Conservation (phyloP, 805 yeast species). For the Saccharomyces cerevisiae region DNA sequence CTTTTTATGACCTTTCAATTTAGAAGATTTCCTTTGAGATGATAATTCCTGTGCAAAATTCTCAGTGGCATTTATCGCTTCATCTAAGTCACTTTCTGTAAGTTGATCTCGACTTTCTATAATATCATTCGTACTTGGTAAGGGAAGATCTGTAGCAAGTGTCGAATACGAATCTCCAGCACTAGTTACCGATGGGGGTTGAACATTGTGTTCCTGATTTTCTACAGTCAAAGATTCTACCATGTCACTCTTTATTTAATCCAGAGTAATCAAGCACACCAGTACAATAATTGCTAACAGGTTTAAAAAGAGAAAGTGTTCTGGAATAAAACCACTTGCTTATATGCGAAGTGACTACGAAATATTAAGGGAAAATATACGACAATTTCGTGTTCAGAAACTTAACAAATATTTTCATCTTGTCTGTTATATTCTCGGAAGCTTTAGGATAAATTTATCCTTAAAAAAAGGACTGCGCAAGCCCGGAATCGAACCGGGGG, state of each 20-base stretch:
- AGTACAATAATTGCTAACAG: not conserved
- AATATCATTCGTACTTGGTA: not conserved
- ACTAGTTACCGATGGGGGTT: not conserved
- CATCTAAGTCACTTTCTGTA: slow-evolving; percentile 21
- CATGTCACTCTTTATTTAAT: not conserved
- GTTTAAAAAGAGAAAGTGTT: not conserved
- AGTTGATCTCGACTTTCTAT: not conserved
- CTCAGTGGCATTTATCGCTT: slow-evolving; percentile 16
- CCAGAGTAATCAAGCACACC: not conserved
- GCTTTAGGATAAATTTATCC: not conserved
- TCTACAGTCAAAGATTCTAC: not conserved
- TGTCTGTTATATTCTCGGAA: not conserved
- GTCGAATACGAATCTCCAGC: not conserved
- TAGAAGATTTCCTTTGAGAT: slow-evolving; percentile 9
- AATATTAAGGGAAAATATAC: not conserved
- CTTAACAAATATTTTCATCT: not conserved
- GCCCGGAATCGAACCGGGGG: not conserved
- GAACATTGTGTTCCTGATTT: not conserved
- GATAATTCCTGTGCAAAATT: slow-evolving; percentile 8
- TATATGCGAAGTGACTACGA: not conserved
- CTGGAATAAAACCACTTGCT: not conserved
- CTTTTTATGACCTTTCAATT: slow-evolving; percentile 11
- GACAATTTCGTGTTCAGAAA: not conserved
- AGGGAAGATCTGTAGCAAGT: not conserved
- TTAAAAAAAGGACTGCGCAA: not conserved